These are phyloP conservation scores for Solanum dulcamara DNA, from an alignment of 257 asterid genomes.

Conservation along the genomic window DNA sequence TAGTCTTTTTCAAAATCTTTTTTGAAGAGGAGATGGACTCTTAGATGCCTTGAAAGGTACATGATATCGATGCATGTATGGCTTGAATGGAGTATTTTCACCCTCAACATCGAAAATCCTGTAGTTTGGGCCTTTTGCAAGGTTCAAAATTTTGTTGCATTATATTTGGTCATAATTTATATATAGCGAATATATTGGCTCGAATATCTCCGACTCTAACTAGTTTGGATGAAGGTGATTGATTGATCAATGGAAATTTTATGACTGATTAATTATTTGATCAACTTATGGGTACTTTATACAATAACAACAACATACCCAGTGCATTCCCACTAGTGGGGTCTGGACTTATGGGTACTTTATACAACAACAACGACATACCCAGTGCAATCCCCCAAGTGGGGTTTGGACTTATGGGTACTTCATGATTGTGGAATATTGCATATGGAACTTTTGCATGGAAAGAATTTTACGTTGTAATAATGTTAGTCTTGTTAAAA, in stretches of 20 bases:
- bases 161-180: not conserved
- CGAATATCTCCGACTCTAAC: not conserved
- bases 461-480: not conserved
- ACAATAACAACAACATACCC: too few species aligned
- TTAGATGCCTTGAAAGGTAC: not conserved
- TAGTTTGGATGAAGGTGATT: not conserved
- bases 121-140: constrained; percentile 6
- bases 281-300: not conserved
- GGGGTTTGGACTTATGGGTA: not conserved
- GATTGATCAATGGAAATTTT: not conserved
- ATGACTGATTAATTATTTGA: not conserved
- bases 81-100: not conserved
- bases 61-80: not conserved
- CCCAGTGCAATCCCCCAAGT: too few species aligned
- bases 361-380: too few species aligned
- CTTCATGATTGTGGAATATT: not conserved
- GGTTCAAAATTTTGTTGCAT: not conserved
- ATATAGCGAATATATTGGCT: not conserved
- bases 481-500: not conserved
- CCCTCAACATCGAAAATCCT: too few species aligned
- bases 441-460: not conserved
- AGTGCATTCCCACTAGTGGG: too few species aligned
- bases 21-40: not conserved
- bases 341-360: too few species aligned
- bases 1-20: too few species aligned